phyloP scores from a whole-genome alignment of 331 rosid species.

The Erythrophleum ivorense region DNA sequence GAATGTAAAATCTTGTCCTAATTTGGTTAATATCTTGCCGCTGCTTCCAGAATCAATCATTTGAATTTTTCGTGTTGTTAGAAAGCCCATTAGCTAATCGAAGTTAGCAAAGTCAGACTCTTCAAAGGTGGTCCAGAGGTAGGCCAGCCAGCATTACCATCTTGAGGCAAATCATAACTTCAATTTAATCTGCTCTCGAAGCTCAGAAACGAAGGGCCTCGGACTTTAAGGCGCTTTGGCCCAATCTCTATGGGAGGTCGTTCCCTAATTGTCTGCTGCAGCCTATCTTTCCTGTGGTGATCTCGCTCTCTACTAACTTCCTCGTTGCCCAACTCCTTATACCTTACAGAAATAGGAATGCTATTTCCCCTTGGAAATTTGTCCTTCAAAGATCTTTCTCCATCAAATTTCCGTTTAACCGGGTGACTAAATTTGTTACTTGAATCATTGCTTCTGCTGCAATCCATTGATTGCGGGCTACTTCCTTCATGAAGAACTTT shows the following conservation, averaged over 20 bases:
- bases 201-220: conserved; percentile 70
- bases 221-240: conserved; percentile 78
- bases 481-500: conserved; percentile 66
- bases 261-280: conserved; percentile 54
- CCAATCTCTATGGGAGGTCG: conserved; percentile 61
- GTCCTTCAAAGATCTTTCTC: conserved; percentile 48
- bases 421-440: conserved; percentile 51
- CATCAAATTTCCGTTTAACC: conserved; percentile 48
- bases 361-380: conserved; percentile 59
- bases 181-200: conserved; percentile 67
- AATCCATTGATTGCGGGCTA: conserved; percentile 47
- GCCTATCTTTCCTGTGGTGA: conserved; percentile 64
- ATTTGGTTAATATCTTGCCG: conserved; percentile 66
- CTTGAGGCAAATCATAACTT: conserved; percentile 52
- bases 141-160: conserved; percentile 49
- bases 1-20: conserved; percentile 71
- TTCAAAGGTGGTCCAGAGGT: conserved; percentile 41
- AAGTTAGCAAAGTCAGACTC: conserved; percentile 76
- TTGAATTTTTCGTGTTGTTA: conserved; percentile 70
- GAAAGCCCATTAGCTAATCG: conserved; percentile 75
- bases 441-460: conserved; percentile 58
- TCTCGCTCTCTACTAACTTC: conserved; percentile 63
- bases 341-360: conserved; percentile 69
- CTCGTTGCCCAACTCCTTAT: conserved; percentile 63
- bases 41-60: conserved; percentile 83